These are phyloP conservation scores for Cymodocea nodosa DNA, from an alignment of 116 monocot genomes.

Conservation along the genomic window DNA sequence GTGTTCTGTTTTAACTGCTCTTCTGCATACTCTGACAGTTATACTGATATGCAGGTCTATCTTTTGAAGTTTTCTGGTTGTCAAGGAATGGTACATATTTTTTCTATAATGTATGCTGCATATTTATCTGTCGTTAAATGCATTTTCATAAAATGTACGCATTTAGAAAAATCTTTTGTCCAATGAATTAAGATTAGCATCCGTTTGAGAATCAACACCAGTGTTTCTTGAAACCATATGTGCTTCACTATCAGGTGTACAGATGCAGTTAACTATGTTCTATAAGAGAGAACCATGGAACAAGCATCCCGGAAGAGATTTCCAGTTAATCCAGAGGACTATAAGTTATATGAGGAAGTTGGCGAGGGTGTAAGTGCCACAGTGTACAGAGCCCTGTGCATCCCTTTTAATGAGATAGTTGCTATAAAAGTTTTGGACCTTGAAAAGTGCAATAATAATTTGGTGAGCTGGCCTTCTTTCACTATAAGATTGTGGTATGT, in stretches of 20 bases:
- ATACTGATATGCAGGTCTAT: too few species aligned
- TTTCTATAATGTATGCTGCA: too few species aligned
- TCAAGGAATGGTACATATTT: too few species aligned
- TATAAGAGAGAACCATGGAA: constrained; percentile 49
- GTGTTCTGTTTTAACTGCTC: too few species aligned
- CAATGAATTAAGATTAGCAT: too few species aligned
- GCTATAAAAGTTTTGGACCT: constrained; percentile 96
- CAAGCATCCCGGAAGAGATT: constrained; percentile 40
- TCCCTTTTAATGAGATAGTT: constrained; percentile 77
- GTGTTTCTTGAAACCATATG: neutral
- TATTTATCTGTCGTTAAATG: too few species aligned
- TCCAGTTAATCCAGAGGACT: constrained; percentile 62
- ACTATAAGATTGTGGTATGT: too few species aligned
- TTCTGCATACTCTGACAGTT: too few species aligned
- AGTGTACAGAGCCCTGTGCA: constrained; percentile 79
- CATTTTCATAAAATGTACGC: too few species aligned
- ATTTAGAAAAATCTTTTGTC: too few species aligned
- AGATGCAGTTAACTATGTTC: constrained; percentile 17
- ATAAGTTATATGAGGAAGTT: constrained; percentile 86
- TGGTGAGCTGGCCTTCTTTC: constrained; percentile 38
- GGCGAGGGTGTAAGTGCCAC: constrained; percentile 97
- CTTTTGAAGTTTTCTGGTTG: too few species aligned
- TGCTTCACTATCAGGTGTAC: constrained; percentile 6
- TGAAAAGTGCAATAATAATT: constrained; percentile 90
- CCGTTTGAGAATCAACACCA: too few species aligned